phyloP scores from a whole-genome alignment of 2,329 filamentous ascomycete genomes.

The Aspergillus japonicus region DNA sequence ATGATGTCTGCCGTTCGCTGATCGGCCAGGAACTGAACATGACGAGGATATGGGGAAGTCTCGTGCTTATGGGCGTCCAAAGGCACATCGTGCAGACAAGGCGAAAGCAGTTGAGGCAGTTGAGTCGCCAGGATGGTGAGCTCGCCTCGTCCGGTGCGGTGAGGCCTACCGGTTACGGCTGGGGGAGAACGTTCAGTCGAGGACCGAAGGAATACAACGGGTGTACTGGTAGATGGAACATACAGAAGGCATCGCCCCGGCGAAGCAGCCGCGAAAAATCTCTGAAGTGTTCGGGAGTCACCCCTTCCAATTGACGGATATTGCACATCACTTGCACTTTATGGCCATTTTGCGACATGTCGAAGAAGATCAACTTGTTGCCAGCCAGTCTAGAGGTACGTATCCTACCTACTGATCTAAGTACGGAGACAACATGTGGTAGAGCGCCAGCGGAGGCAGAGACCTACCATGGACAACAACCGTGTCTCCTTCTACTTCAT shows the following conservation, averaged over 20 bases:
- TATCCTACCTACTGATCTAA: slow-evolving; percentile 66
- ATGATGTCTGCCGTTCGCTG: slow-evolving; percentile 66
- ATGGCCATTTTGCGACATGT: slow-evolving; percentile 70
- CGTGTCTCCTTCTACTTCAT: slow-evolving; percentile 40
- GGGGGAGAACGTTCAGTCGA: slow-evolving; percentile 19
- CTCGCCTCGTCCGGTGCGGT: slow-evolving; percentile 69
- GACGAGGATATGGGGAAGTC: slow-evolving; percentile 71
- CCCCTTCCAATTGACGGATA: slow-evolving; percentile 47
- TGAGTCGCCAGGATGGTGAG: slow-evolving; percentile 68
- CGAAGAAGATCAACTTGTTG: slow-evolving; percentile 79
- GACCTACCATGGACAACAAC: slow-evolving; percentile 47
- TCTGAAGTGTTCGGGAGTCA: slow-evolving; percentile 51
- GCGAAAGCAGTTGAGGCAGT: slow-evolving; percentile 71
- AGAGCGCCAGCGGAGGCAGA: slow-evolving; percentile 18
- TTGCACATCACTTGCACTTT: slow-evolving; percentile 76
- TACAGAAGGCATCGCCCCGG: slow-evolving; percentile 81
- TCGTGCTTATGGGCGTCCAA: slow-evolving; percentile 67
- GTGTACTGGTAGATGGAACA: slow-evolving; percentile 38
- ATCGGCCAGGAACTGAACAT: slow-evolving; percentile 83
- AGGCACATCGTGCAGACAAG: slow-evolving; percentile 77
- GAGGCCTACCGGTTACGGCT: slow-evolving; percentile 70
- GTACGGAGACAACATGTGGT: slow-evolving; percentile 26
- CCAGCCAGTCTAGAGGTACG: slow-evolving; percentile 68
- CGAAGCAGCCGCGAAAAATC: slow-evolving; percentile 65
- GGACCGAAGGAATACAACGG: slow-evolving; percentile 5